Evolutionary conservation across 257 asterid species (phyloP), one percentile per base, ranked within the genome.

Genomic region (Haberlea rhodopensis): DNA sequence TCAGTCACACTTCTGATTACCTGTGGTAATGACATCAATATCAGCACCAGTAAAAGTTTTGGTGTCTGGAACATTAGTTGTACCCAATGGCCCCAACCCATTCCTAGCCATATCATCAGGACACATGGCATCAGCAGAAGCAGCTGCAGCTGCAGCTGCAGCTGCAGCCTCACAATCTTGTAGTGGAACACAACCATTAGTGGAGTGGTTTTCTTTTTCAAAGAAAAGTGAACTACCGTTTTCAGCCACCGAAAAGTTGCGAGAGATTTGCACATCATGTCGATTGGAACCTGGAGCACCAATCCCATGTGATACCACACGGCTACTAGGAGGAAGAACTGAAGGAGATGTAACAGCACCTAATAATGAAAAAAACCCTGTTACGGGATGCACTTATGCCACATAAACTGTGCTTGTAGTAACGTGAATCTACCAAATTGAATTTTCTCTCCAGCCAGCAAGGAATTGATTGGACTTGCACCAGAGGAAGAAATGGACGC

Each of bases 261-360:
- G 84, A 24, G 91, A 65, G 60, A 77, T 80, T 79, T 86, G 94
- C 68, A 83, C 62, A 51, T 92, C 96, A 21, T 84, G 63, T 75
- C 89, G 84, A 63, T 79, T 81, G 64, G 94, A 89, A 49, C 99
- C 96, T 49, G 96, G 99, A 68, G 90, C 85, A 57, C 86, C 89
- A 74, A 84, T 86, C 45, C 89, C 86, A 72, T 80, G 83, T 29
- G 89, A 71, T 64, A 76, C 78, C 32, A 78, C 82, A 67, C 83
- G 87, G 71, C 74, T 76, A 76, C 86, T 77, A 24, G 86, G 82
- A 78, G 90, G 96, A 62, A 90, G 88, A 72, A 86, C 66, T 19
- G 97, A 84, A 57, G 97, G 88, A 59, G 97, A 94, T 67, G 96
- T 89, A 69, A 94, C 96, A 20, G 99, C 99, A 73, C 99, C 99